Percentiles rank a stretch among this genome's conserved stretches.
Conservation (phyloP, 78 protist genomes). For the Dictyostelium intermedium region DNA sequence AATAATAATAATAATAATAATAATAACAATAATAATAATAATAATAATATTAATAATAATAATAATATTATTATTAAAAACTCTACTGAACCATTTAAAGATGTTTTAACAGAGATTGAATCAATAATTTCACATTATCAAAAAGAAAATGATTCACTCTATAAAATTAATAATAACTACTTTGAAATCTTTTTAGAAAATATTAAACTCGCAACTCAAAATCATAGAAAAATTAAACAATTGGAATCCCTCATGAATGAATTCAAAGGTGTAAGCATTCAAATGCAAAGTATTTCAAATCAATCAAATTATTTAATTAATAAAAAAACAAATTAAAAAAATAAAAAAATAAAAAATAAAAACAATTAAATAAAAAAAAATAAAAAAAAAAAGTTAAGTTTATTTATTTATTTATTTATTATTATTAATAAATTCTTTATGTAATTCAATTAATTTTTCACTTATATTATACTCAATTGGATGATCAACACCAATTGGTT, state of each 20-base stretch:
- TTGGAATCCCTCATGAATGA: background rate
- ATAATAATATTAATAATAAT: background rate
- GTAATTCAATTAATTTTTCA: constrained; percentile 7
- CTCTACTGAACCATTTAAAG: background rate
- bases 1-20: background rate
- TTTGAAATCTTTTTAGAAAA: background rate
- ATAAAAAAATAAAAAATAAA: background rate
- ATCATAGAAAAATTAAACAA: background rate
- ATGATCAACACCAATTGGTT: constrained; percentile 7
- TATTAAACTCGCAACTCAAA: background rate
- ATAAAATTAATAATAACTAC: background rate
- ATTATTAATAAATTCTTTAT: background rate
- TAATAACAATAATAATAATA: background rate
- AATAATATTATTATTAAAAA: background rate
- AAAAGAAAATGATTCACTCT: background rate
- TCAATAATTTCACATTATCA: background rate
- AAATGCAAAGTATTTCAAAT: background rate
- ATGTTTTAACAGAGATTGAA: background rate
- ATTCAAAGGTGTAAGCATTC: background rate
- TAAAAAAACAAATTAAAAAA: background rate
- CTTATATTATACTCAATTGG: constrained; percentile 24
- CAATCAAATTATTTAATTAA: constrained; percentile 1
- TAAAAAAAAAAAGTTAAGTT: too few relatives aligned
- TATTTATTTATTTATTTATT: background rate
- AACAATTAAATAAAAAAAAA: too few relatives aligned